A percentile compares a stretch with the other conserved stretches of the same genome.
phyloP scores from a whole-genome alignment of 2,329 filamentous ascomycete species.

The Rutstroemia sp. region DNA sequence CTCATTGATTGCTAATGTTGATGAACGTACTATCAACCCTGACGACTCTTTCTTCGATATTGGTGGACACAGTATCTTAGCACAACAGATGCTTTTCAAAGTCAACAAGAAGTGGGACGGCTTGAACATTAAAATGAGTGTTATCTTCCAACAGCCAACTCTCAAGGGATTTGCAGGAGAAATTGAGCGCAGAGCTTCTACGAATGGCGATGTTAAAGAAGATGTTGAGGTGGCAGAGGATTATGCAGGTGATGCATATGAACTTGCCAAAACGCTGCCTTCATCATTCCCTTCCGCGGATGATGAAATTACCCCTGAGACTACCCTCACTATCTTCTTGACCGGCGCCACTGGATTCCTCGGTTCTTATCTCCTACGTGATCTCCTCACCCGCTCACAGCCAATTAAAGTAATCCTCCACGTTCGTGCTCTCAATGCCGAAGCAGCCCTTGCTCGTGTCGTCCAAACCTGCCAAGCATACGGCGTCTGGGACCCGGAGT shows the following conservation, averaged over 20 bases:
- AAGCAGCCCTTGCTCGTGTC: slow-evolving; percentile 57
- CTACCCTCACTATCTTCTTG: slow-evolving; percentile 59
- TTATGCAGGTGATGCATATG: slow-evolving; percentile 38
- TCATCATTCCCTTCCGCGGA: slow-evolving; percentile 32
- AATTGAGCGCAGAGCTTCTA: slow-evolving; percentile 39
- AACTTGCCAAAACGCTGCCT: slow-evolving; percentile 32
- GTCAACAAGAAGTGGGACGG: slow-evolving; percentile 54
- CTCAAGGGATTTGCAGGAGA: slow-evolving; percentile 43
- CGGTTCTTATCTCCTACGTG: slow-evolving; percentile 70
- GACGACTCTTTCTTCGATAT: slow-evolving; percentile 68
- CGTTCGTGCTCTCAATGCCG: slow-evolving; percentile 60
- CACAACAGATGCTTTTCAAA: slow-evolving; percentile 71
- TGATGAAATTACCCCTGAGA: slow-evolving; percentile 23
- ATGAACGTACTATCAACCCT: slow-evolving; percentile 57
- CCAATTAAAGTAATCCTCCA: slow-evolving; percentile 62
- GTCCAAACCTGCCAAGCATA: slow-evolving; percentile 65
- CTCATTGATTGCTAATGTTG: slow-evolving; percentile 57
- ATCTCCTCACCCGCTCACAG: slow-evolving; percentile 58
- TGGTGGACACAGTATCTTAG: slow-evolving; percentile 74
- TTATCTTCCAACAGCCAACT: slow-evolving; percentile 62
- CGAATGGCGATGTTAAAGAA: slow-evolving; percentile 19
- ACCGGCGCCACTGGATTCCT: slow-evolving; percentile 90
- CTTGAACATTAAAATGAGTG: slow-evolving; percentile 61
- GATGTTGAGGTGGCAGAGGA: slow-evolving; percentile 39
- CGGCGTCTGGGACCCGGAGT: slow-evolving; percentile 67